Evolutionary conservation across 441 rosid genomes (phyloP), one percentile per base, ranked within the genome.

Genomic region (Viola pubescens): DNA sequence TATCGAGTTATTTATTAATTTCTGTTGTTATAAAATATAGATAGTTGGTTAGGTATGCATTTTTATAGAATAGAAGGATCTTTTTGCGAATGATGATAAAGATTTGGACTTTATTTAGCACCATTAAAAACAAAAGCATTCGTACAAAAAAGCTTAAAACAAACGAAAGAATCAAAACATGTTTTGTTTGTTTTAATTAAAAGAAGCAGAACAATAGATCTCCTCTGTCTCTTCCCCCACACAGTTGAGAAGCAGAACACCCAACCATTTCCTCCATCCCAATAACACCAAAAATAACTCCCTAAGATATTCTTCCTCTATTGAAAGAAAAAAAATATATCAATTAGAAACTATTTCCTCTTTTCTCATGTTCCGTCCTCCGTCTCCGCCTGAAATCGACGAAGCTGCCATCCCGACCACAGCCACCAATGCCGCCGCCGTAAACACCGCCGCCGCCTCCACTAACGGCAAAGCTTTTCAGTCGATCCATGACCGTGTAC

Each of bases 401-500:
- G 87, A 82, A 75, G 55, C 81, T 68, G 58, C 53, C 34, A 26
- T 26, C 34, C 34, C 34, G 58, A 6, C 37, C 14, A 10, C 55
- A 44, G 51, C 34, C 11, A 4, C 42, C 63, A 19, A 38, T 54
- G 42, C 68, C 55, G 16, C 58, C 38, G 19, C 62, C 64, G 34
- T 26, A 2, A 26, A 26, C 34, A 26, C 71, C 8, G 47, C 41
- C 70, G 63, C 51, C 68, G 12, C 45, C 34, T 49, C 44, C 41
- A 59, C 40, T 52, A 62, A 56, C 55, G 88, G 79, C 54, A 60
- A 61, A 42, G 76, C 72, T 53, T 57, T 72, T 12, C 75, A 68
- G 70, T 80, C 88, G 71, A 78, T 85, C 67, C 83, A 95, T 6
- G 96, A 77, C 69, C 88, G 97, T 6, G 71, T 82, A 66, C 90